Percentiles rank a stretch among this genome's conserved stretches.
phyloP scores from a whole-genome alignment of 2,329 filamentous ascomycete species.

The Colletotrichum abscissum region DNA sequence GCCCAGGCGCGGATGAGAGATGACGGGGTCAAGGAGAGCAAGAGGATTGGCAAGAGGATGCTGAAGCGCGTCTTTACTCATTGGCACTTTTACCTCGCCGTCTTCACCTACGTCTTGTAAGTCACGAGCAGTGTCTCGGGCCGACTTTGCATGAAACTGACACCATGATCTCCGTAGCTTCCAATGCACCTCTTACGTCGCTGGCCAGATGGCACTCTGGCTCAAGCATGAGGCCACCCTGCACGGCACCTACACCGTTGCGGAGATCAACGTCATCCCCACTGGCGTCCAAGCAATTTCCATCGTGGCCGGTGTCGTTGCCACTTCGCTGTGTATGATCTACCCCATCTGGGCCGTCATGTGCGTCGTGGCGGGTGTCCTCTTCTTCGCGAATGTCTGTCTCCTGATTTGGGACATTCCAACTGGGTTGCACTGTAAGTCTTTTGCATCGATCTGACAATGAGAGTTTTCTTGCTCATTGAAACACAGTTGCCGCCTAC shows the following conservation, averaged over 20 bases:
- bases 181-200: slow-evolving; percentile 34
- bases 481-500: slow-evolving; percentile 15
- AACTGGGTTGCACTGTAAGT: slow-evolving; percentile 27
- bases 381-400: slow-evolving; percentile 34
- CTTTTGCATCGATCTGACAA: too few relatives aligned
- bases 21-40: slow-evolving; percentile 34
- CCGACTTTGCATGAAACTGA: too few relatives aligned
- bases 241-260: slow-evolving; percentile 16
- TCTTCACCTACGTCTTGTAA: slow-evolving; percentile 39
- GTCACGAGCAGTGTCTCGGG: too few relatives aligned
- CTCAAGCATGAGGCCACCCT: slow-evolving; percentile 38
- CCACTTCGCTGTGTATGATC: slow-evolving; percentile 43
- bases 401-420: slow-evolving; percentile 37
- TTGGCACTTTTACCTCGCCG: slow-evolving; percentile 43
- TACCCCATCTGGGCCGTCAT: slow-evolving; percentile 45
- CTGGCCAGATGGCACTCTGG: slow-evolving; percentile 38
- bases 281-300: slow-evolving; percentile 38
- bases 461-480: background rate
- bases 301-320: slow-evolving; percentile 38
- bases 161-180: background rate
- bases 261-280: slow-evolving; percentile 37
- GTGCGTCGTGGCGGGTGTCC: slow-evolving; percentile 35
- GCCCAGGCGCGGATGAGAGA: slow-evolving; percentile 44
- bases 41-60: slow-evolving; percentile 40
- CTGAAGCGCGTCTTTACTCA: slow-evolving; percentile 41